Conservation (phyloP, 257 asterid species). For the Perilla frutescens region DNA sequence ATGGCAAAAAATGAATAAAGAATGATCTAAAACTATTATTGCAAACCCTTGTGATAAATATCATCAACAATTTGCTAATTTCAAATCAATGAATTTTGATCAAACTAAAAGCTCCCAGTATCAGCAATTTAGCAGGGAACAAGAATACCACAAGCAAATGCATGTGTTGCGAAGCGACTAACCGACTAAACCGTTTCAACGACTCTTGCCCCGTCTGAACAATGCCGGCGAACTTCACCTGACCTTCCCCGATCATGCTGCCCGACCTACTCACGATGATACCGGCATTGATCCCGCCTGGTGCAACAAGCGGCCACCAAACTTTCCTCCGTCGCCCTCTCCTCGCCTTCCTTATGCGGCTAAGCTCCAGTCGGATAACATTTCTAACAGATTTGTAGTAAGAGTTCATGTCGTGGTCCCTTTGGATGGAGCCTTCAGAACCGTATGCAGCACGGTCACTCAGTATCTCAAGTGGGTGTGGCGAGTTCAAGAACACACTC, state of each 20-base stretch:
- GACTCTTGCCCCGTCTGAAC: conserved; percentile 68
- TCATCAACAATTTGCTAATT: conserved; percentile 22
- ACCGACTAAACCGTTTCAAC: conserved; percentile 61
- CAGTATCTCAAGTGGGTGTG: conserved; percentile 94
- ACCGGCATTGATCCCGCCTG: conserved; percentile 52
- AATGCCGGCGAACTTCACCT: conserved; percentile 61
- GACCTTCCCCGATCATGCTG: conserved; percentile 47
- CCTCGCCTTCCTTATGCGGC: conserved; percentile 56
- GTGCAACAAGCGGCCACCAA: conserved; percentile 73
- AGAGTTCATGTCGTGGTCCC: conserved; percentile 90
- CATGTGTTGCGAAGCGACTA: conserved; percentile 80
- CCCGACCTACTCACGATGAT: conserved; percentile 45
- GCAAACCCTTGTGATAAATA: conserved; percentile 34
- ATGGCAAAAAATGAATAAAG: conserved; percentile 58
- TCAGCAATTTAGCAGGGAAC: conserved; percentile 69
- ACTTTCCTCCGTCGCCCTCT: conserved; percentile 59
- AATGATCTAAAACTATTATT: conserved; percentile 44
- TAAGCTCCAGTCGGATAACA: conserved; percentile 74
- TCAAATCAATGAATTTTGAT: conserved; percentile 42
- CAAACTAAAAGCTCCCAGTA: conserved; percentile 55
- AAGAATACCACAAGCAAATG: conserved; percentile 79
- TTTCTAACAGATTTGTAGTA: conserved; percentile 66
- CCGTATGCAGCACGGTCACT: conserved; percentile 93
- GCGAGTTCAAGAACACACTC: conserved; percentile 66
- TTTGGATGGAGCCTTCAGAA: conserved; percentile 74